Evolutionary conservation across 371 early-diverging fungal genomes (phyloP).

Genomic region (Actinomucor elegans): DNA sequence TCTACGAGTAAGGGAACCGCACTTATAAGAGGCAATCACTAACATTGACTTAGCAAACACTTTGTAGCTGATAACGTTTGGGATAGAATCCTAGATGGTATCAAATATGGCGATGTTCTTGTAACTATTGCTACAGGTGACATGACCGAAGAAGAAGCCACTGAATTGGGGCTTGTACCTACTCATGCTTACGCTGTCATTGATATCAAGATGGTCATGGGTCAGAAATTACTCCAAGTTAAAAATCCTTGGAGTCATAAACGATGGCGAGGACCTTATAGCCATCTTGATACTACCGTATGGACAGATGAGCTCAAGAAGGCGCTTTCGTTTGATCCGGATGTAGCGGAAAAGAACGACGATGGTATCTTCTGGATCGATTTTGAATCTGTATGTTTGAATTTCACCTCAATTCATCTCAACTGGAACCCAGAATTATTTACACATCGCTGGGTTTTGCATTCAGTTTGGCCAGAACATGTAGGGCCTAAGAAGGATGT

Average conservation of each 20-base stretch:
- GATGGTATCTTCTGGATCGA: conserved; percentile 90
- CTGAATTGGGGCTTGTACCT: conserved; percentile 74
- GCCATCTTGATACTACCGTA: conserved; percentile 64
- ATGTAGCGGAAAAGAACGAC: conserved; percentile 61
- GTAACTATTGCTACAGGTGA: conserved; percentile 71
- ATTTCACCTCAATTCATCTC: conserved; percentile 84
- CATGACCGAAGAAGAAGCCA: conserved; percentile 71
- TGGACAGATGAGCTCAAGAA: conserved; percentile 75
- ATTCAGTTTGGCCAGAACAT: conserved; percentile 63
- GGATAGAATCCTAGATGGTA: conserved; percentile 69
- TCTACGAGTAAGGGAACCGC: conserved; percentile 69
- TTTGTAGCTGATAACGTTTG: conserved; percentile 72
- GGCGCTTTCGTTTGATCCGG: conserved; percentile 71
- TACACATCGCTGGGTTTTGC: conserved; percentile 59
- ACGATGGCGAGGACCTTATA: conserved; percentile 84
- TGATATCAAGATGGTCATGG: conserved; percentile 37
- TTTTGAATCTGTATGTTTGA: conserved; percentile 73
- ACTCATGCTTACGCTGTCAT: conserved; percentile 92
- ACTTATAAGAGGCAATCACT: too few species aligned
- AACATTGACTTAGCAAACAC: conserved; percentile 36
- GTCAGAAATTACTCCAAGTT: conserved; percentile 53
- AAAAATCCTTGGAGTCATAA: conserved; percentile 93
- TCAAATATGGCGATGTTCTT: conserved; percentile 65
- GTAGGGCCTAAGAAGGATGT: conserved; percentile 66
- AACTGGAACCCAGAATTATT: conserved; percentile 87